Base-by-base conservation (phyloP, 2,329 filamentous ascomycete species). In the Pseudocercospora pini-densiflorae region DNA sequence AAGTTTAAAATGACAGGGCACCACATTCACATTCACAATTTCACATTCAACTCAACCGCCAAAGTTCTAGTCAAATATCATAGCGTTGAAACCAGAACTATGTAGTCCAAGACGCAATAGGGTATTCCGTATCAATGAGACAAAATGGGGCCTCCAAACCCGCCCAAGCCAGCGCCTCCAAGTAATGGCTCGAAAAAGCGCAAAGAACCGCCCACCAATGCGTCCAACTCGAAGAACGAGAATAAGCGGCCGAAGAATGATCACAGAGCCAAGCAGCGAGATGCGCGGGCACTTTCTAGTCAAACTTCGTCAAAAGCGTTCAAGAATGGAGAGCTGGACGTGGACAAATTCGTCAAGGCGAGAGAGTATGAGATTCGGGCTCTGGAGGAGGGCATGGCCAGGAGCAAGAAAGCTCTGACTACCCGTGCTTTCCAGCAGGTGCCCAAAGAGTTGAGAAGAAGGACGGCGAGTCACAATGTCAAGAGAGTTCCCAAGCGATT, bases 391-490 rank as follows among this genome's bases (percentile, higher is more conserved):
- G 92, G 92, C 67, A 95, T 98, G 86, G 85, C 86, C 62, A 88
- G 87, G 40, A 90, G 92, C 55, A 94, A 91, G 77, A 83, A 83
- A 70, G 83, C 81, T 1, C 74, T 88, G 67, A 83, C 87, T 51
- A 89, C 88, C 64, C 87, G 94, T 60, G 94, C 94, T 14, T 98
- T 98, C 75, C 95, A 99, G 79, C 88, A 92, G 72, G 91, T 99
- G 5, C 95, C 95, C 1, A 88, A 93, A 71, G 89, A 90, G 59
- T 82, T 99, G 86, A 86, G 95, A 71, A 86, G 95, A 70, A 86
- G 95, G 73, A 97, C 94, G 0, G 95, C 94, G 21, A 97, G 93
- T 78, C 95, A 99, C 80, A 97, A 99, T 85, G 91, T 92, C 40
- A 97, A 94, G 80, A 88, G 91, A 68, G 90, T 99, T 16, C 95